phyloP scores from a whole-genome alignment of 1,284 basidiomycete genomes.

The Leccinum insolens region DNA sequence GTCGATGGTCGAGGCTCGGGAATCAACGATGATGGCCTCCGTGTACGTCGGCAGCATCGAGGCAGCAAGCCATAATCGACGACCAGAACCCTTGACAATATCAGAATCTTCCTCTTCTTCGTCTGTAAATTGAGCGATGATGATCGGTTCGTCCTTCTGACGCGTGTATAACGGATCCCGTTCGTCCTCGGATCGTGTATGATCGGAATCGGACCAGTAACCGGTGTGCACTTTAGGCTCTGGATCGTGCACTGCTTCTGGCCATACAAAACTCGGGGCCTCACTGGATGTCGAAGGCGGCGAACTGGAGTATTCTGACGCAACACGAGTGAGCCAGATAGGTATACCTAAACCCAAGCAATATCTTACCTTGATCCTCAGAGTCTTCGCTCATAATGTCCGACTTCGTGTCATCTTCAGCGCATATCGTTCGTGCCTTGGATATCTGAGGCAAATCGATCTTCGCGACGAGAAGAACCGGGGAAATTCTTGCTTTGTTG shows the following conservation, averaged over 20 bases:
- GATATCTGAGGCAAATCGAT: constrained; percentile 17
- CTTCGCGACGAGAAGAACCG: constrained; percentile 22
- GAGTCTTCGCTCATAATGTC: constrained; percentile 5
- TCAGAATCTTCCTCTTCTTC: constrained; percentile 13
- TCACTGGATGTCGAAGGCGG: constrained; percentile 16
- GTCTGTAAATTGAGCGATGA: constrained; percentile 14
- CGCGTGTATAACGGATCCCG: constrained; percentile 18
- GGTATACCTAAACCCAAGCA: neutral
- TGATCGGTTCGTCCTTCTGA: constrained; percentile 1
- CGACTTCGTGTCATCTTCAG: constrained; percentile 4
- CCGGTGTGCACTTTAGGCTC: constrained; percentile 23
- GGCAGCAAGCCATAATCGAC: constrained; percentile 25
- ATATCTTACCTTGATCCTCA: constrained; percentile 17
- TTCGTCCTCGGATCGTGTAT: constrained; percentile 22
- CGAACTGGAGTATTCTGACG: constrained; percentile 16
- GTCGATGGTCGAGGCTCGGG: constrained; percentile 39
- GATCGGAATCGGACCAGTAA: constrained; percentile 33
- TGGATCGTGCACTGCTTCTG: constrained; percentile 8
- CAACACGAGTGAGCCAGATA: neutral
- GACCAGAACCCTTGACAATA: neutral
- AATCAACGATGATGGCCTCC: constrained; percentile 38
- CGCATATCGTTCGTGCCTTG: neutral
- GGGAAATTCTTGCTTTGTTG: constrained; percentile 13
- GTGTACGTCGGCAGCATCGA: constrained; percentile 42
- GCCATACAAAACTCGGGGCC: constrained; percentile 15